A percentile compares a stretch with the other conserved stretches of the same genome.
These are phyloP conservation scores for Lasiodiplodia sp. DNA, from an alignment of 2,329 filamentous ascomycete genomes.

Conservation along the genomic window DNA sequence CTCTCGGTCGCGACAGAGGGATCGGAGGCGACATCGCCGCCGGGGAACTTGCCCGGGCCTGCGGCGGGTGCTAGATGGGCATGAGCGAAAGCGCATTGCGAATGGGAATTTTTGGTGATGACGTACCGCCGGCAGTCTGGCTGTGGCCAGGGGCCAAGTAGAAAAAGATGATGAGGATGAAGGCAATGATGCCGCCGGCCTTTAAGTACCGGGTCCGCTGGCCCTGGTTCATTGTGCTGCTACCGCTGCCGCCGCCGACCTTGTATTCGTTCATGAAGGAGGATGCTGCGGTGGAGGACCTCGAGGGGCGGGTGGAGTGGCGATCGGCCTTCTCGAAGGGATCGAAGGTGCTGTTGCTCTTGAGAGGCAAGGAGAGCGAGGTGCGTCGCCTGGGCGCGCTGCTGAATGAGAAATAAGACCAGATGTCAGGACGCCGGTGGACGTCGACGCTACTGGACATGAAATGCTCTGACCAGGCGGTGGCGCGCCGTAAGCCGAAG, in stretches of 20 bases:
- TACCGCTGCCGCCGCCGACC: constrained; percentile 44
- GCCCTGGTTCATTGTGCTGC: constrained; percentile 63
- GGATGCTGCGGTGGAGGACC: constrained; percentile 41
- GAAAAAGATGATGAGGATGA: constrained; percentile 65
- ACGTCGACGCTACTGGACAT: constrained; percentile 65
- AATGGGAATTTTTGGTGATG: constrained; percentile 14
- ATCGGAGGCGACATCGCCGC: constrained; percentile 57
- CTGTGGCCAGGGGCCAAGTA: constrained; percentile 57
- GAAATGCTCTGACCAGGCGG: constrained; percentile 37
- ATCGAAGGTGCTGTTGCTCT: constrained; percentile 46
- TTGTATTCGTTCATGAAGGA: constrained; percentile 54
- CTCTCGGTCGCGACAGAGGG: constrained; percentile 71
- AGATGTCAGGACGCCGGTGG: constrained; percentile 58
- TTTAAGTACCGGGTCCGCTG: constrained; percentile 68
- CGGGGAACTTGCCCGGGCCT: constrained; percentile 35
- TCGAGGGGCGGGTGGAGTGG: constrained; percentile 43
- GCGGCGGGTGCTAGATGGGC: not conserved
- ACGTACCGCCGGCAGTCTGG: constrained; percentile 18
- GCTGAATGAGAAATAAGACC: constrained; percentile 60
- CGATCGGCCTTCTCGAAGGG: constrained; percentile 57
- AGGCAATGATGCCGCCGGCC: constrained; percentile 66
- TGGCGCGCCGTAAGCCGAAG: constrained; percentile 29
- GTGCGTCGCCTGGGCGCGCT: constrained; percentile 58
- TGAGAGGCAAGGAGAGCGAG: constrained; percentile 60
- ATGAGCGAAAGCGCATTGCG: constrained; percentile 9